Base-by-base conservation (phyloP, 2,329 filamentous ascomycete genomes). In the Seiridium unicorne region DNA sequence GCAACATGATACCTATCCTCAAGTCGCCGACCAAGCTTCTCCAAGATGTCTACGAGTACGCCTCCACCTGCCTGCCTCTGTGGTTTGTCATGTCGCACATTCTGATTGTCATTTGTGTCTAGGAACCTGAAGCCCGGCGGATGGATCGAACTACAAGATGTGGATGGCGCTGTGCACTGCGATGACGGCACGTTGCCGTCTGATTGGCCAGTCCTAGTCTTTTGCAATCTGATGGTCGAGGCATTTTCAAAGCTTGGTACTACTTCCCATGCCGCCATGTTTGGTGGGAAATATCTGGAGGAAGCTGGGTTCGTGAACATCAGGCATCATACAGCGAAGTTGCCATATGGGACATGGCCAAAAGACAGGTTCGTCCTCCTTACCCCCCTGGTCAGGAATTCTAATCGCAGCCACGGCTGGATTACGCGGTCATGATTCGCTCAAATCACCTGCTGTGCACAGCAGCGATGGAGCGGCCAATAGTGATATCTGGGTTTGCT, bases 71-170 rank as follows among this genome's bases (percentile, higher is more conserved):
- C 9, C n/a, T 53, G 3, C 5, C 32, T 51, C 26, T 13, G 9
- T 36, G 10, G 9, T 13, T 10, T 53, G 34, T 8, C 49, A 34
- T 53, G 49, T 53, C 38, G 32, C 34, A 9, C 32, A 3, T 13
- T 38, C 49, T 53, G 18, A 53, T 18, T 3, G 10, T 53, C 40
- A 3, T 7, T 31, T 3, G 8, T 18, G 3, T 44, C 2, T 9
- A 76, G 76, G 9, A 69, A 77, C 31, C 66, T 79, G 58, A 76
- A 69, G 36, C 79, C 81, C 0, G 79, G 79, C 9, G 79, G 73
- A 0, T 81, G 76, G 76, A 66, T 80, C 7, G 79, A 81, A 58
- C 68, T 81, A 0, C 79, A 81, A 59, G 79, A 81, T 18, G 73
- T 78, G 8, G 76, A 79, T 34, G 77, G 76, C 46, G 69, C 73